phyloP scores from a whole-genome alignment of 1,139 yeast genomes.

The Suhomyces bribrorum region DNA sequence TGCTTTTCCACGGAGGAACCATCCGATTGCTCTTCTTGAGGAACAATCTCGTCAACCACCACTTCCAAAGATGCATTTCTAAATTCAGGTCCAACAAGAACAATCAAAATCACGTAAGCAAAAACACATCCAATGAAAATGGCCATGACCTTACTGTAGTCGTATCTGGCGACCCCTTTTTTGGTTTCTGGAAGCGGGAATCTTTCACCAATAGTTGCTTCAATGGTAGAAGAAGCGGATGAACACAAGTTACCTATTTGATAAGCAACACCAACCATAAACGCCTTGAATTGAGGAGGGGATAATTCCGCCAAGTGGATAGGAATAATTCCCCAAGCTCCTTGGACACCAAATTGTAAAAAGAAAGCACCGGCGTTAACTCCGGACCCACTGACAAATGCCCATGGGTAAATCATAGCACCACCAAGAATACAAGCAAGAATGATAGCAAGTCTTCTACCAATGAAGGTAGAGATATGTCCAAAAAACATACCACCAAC shows the following conservation, averaged over 20 bases:
- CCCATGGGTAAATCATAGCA: conserved; percentile 74
- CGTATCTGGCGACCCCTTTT: conserved; percentile 16
- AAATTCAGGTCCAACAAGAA: conserved; percentile 75
- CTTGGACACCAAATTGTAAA: conserved; percentile 80
- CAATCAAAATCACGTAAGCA: conserved; percentile 57
- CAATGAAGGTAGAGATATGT: conserved; percentile 58
- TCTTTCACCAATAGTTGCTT: conserved; percentile 67
- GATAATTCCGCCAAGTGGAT: conserved; percentile 75
- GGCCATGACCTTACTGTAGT: conserved; percentile 64
- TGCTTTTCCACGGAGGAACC: background rate
- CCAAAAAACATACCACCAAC: conserved; percentile 65
- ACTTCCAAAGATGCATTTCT: conserved; percentile 36
- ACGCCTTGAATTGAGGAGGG: conserved; percentile 71
- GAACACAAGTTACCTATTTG: conserved; percentile 85
- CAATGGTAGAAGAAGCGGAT: conserved; percentile 82
- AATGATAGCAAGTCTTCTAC: conserved; percentile 54
- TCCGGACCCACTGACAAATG: conserved; percentile 52
- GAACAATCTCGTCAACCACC: conserved; percentile 18
- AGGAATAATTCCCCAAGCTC: conserved; percentile 88
- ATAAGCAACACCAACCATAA: conserved; percentile 73
- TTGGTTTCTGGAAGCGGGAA: conserved; percentile 34
- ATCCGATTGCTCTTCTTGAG: conserved; percentile 8
- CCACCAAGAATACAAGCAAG: conserved; percentile 67
- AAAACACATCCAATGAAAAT: conserved; percentile 81
- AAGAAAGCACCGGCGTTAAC: conserved; percentile 79